phyloP scores from a whole-genome alignment of 352 stramenopile genomes.

The Phytophthora idaei region DNA sequence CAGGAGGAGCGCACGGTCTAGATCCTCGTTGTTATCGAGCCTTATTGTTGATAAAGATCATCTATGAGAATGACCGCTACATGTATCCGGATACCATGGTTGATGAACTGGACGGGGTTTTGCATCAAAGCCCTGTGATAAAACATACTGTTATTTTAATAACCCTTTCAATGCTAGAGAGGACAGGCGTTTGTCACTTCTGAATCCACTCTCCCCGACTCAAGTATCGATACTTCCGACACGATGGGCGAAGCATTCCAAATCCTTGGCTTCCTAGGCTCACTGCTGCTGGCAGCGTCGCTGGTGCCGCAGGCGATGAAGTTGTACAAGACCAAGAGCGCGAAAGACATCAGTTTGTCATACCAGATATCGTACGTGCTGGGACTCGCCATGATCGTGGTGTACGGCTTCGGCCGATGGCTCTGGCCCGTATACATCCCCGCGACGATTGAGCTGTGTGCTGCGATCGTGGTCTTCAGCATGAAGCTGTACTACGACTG shows the following conservation, averaged over 20 bases:
- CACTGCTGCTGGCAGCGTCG: conserved; percentile 45
- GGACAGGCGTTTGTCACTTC: conserved; percentile 7
- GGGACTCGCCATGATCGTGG: conserved; percentile 45
- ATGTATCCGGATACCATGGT: no score
- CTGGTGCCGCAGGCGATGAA: conserved; percentile 57
- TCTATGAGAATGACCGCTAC: no score
- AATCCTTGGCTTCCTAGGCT: conserved; percentile 54
- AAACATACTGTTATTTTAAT: no score
- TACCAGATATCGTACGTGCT: conserved; percentile 52
- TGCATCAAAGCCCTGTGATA: no score
- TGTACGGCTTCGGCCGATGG: conserved; percentile 51
- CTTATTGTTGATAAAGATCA: no score
- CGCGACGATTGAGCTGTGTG: conserved; percentile 45
- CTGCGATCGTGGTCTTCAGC: conserved; percentile 39
- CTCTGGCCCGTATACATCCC: conserved; percentile 69
- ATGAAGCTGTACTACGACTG: conserved; percentile 58
- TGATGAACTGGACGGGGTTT: no score
- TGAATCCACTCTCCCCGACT: conserved; percentile 14
- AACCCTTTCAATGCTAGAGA: no score
- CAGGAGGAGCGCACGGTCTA: no score
- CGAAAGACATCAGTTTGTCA: conserved; percentile 51
- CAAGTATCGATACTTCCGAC: conserved; percentile 2
- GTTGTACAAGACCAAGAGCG: conserved; percentile 60
- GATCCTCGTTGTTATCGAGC: no score
- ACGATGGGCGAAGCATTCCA: conserved; percentile 39